Conservation (phyloP, 2,329 filamentous ascomycete genomes). For the Calonectria pauciramosa region DNA sequence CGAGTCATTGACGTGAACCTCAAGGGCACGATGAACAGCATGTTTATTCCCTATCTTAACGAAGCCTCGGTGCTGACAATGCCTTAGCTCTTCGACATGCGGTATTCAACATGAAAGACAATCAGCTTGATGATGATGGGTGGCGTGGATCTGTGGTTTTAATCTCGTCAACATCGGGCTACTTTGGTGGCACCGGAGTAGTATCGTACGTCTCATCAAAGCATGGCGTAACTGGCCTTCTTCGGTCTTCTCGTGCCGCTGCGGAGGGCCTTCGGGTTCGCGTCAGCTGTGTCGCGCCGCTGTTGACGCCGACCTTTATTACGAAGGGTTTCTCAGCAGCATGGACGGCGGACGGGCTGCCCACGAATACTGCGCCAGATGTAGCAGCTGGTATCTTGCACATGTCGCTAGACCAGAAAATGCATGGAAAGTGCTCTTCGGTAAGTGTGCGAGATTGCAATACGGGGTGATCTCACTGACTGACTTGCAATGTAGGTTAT, state of each 20-base stretch:
- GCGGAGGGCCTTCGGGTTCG: conserved; percentile 21
- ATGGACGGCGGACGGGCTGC: conserved; percentile 23
- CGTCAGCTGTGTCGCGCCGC: conserved; percentile 34
- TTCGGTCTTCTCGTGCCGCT: conserved; percentile 23
- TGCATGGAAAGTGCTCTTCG: conserved; percentile 23
- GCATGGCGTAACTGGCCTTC: conserved; percentile 34
- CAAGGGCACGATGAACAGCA: conserved; percentile 38
- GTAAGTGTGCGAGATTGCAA: neutral
- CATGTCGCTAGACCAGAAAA: conserved; percentile 20
- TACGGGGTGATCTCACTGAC: neutral
- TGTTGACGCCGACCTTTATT: conserved; percentile 32
- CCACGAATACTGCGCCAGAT: conserved; percentile 14
- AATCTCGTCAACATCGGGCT: conserved; percentile 34
- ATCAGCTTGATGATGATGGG: conserved; percentile 4
- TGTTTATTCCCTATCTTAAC: neutral
- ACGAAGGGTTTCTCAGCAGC: conserved; percentile 15
- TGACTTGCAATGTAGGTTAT: neutral
- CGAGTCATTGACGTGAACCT: conserved; percentile 35
- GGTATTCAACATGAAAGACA: conserved; percentile 27
- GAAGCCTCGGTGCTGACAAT: neutral
- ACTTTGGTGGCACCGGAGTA: conserved; percentile 35
- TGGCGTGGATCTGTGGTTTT: conserved; percentile 34
- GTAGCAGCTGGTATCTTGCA: conserved; percentile 20
- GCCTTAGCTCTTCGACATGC: conserved; percentile 13
- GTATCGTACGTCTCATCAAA: conserved; percentile 36